A percentile compares a stretch with the other conserved stretches of the same genome.
These are phyloP conservation scores for Ophiostoma sp. DNA, from an alignment of 2,329 filamentous ascomycete species.

Conservation along the genomic window DNA sequence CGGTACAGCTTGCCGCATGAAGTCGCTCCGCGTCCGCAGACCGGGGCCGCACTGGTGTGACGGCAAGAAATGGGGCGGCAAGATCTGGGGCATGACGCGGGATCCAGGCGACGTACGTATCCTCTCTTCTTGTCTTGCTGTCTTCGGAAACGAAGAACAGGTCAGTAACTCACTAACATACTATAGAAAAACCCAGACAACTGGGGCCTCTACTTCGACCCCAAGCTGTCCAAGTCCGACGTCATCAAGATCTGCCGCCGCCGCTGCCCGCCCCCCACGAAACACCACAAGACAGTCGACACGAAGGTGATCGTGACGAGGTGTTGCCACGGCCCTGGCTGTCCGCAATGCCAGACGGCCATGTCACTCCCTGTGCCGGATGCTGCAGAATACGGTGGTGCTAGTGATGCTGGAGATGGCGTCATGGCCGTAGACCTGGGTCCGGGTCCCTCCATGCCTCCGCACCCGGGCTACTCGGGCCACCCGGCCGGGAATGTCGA, in stretches of 20 bases:
- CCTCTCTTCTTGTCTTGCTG: not conserved
- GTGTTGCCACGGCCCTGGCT: not conserved
- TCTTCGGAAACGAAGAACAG: too few species aligned
- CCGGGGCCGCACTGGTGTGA: conserved; percentile 26
- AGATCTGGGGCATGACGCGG: conserved; percentile 22
- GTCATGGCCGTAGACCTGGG: conserved; percentile 1
- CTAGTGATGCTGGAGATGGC: not conserved
- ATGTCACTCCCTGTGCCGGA: not conserved
- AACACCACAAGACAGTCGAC: not conserved
- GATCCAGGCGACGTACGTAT: conserved; percentile 19
- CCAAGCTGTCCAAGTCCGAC: conserved; percentile 18
- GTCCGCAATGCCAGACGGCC: not conserved
- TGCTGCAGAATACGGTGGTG: not conserved
- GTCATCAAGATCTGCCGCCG: conserved; percentile 17
- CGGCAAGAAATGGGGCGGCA: conserved; percentile 25
- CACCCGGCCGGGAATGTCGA: conserved; percentile 20
- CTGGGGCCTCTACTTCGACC: conserved; percentile 24
- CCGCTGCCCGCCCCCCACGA: conserved; percentile 7
- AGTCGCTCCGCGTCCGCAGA: conserved; percentile 13
- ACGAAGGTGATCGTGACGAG: not conserved
- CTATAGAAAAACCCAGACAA: conserved; percentile 12
- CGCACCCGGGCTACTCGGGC: conserved; percentile 13
- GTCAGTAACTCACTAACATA: not conserved
- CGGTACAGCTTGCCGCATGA: conserved; percentile 11
- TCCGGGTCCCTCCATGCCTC: not conserved